Percentiles rank a stretch among this genome's conserved stretches.
Conservation (phyloP, 768 basidiomycete species). For the Suillus variegatus region DNA sequence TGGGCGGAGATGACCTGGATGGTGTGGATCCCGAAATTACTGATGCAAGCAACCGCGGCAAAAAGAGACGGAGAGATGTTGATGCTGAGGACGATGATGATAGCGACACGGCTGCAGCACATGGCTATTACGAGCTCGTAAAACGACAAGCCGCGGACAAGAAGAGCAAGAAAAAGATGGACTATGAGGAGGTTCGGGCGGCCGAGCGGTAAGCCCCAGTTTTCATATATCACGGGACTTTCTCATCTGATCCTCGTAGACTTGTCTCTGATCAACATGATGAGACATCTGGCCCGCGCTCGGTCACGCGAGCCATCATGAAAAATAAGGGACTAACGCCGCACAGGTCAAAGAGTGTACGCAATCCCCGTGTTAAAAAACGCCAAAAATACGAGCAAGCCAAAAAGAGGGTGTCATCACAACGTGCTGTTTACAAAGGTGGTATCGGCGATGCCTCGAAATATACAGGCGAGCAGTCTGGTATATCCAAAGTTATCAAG, state of each 20-base stretch:
- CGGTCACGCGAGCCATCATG: slow-evolving; percentile 87
- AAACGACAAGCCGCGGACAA: slow-evolving; percentile 68
- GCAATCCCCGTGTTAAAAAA: slow-evolving; percentile 98
- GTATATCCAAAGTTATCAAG: slow-evolving; percentile 91
- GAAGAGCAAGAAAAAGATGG: slow-evolving; percentile 79
- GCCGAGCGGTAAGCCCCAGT: slow-evolving; percentile 52
- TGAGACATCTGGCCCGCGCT: slow-evolving; percentile 72
- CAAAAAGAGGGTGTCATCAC: slow-evolving; percentile 87
- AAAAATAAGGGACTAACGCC: slow-evolving; percentile 96
- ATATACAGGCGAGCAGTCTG: slow-evolving; percentile 91
- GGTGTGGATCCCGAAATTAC: slow-evolving; percentile 48
- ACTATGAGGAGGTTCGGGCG: slow-evolving; percentile 68
- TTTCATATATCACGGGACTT: slow-evolving; percentile 1
- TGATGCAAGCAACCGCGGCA: slow-evolving; percentile 33
- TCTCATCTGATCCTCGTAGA: slow-evolving; percentile 23
- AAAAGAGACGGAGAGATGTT: slow-evolving; percentile 36
- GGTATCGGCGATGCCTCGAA: slow-evolving; percentile 70
- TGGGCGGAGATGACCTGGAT: slow-evolving; percentile 70
- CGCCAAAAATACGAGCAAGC: slow-evolving; percentile 91
- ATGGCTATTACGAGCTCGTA: slow-evolving; percentile 92
- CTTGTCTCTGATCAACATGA: slow-evolving; percentile 35
- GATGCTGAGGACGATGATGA: slow-evolving; percentile 40
- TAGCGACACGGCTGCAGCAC: slow-evolving; percentile 49
- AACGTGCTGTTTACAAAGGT: slow-evolving; percentile 92
- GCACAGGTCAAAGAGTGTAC: slow-evolving; percentile 81